phyloP scores from a whole-genome alignment of 2,329 filamentous ascomycete genomes.

The Diaporthe batatas region DNA sequence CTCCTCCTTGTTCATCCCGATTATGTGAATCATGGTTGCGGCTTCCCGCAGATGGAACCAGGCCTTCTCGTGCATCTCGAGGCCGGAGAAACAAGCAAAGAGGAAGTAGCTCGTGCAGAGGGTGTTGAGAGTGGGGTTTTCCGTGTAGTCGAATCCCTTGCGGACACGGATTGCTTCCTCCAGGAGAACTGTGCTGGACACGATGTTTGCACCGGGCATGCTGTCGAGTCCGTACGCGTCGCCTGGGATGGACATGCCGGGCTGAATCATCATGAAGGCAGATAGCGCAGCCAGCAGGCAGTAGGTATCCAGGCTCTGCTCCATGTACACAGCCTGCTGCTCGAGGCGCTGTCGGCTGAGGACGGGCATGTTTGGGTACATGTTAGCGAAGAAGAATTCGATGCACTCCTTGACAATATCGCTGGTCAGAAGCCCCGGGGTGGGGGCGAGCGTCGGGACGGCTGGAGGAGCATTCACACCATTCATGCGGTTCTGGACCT shows the following conservation, averaged over 20 bases:
- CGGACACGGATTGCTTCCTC: constrained; percentile 76
- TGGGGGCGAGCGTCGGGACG: constrained; percentile 64
- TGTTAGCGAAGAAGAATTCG: constrained; percentile 76
- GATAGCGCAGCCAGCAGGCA: constrained; percentile 75
- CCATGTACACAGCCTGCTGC: constrained; percentile 70
- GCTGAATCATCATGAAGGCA: constrained; percentile 78
- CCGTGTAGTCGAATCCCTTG: constrained; percentile 72
- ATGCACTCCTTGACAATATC: constrained; percentile 76
- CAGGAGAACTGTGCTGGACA: constrained; percentile 75
- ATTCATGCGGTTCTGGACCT: constrained; percentile 71
- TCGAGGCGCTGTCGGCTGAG: constrained; percentile 71
- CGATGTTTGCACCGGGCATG: constrained; percentile 70
- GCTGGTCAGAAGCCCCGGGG: constrained; percentile 70
- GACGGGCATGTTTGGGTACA: constrained; percentile 75
- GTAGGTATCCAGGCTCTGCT: constrained; percentile 73
- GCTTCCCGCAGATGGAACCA: constrained; percentile 86
- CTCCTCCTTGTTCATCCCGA: constrained; percentile 72
- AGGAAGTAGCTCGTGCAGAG: constrained; percentile 84
- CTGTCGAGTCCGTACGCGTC: constrained; percentile 70
- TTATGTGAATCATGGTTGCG: constrained; percentile 75
- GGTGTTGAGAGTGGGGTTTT: constrained; percentile 67
- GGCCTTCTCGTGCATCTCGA: constrained; percentile 80
- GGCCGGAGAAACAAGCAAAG: constrained; percentile 78
- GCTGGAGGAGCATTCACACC: constrained; percentile 64
- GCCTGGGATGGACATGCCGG: constrained; percentile 73